Base-by-base conservation (phyloP, 768 basidiomycete species). In the Mycena kentingensis region DNA sequence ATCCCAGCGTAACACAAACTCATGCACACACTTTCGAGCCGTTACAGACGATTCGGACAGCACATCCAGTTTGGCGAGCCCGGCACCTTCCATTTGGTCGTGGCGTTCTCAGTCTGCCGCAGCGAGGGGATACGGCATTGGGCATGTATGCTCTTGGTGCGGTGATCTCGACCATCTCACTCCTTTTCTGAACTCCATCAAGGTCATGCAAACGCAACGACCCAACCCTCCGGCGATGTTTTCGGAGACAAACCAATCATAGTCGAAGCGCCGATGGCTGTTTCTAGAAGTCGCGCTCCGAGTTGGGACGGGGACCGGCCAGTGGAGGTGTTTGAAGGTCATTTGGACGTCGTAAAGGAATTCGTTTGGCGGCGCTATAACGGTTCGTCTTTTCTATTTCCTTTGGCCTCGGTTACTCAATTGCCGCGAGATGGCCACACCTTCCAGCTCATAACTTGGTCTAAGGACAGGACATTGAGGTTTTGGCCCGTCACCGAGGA, bases 31-130 rank as follows among this genome's bases (percentile, higher is more conserved):
- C 36, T 16, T 47, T 64, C 22, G 65, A 76, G 36, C 84, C 85
- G 10, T 70, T 72, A 41, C 70, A 73, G 7, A 73, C 67, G 5
- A 87, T 98, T 45, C 65, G 76, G 32, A 97, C 95, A 0, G 74
- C 78, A 2, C 91, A 98, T 66, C 96, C 96, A 0, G 90, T 99
- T 0, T 98, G 94, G 94, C 77, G 97, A 11, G 97, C 96, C 1
- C 77, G 97, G 38, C 82, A 92, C 67, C 71, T 97, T 8, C 96
- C 97, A 0, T 98, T 99, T 63, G 96, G 96, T 4, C 77, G 81
- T 16, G 97, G 97, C 11, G 74, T 98, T 16, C 70, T 98, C 49
- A 89, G 87, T 53, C 69, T 98, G 12, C 91, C 96, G 1, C 96
- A 99, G 64, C 74, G 96, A 47, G 90, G 93, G 3, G 86, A 87